Evolutionary conservation across 2,329 filamentous ascomycete genomes (phyloP).

Genomic region (Monosporascus sp.): DNA sequence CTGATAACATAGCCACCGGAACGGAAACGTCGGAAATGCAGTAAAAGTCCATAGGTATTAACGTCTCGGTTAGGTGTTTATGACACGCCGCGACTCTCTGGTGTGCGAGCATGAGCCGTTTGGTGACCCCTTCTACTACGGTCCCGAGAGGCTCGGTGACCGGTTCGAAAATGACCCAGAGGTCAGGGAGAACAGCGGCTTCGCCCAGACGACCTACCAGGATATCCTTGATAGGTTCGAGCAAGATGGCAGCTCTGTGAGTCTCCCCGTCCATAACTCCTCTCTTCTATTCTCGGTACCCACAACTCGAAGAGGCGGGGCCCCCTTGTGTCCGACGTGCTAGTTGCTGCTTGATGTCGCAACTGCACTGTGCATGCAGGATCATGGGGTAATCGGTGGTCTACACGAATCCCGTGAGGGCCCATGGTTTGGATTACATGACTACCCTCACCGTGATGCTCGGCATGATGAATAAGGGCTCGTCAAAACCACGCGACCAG

Average conservation of each 20-base stretch:
- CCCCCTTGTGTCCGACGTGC: no score
- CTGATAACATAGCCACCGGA: slow-evolving; percentile 1
- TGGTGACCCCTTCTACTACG: slow-evolving; percentile 94
- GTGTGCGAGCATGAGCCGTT: slow-evolving; percentile 92
- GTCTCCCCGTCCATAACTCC: slow-evolving; percentile 15
- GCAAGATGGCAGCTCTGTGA: slow-evolving; percentile 68
- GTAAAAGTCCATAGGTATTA: not conserved
- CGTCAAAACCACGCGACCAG: no score
- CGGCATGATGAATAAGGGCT: no score
- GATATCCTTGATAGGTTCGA: slow-evolving; percentile 75
- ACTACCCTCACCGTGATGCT: not conserved
- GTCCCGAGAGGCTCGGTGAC: slow-evolving; percentile 77
- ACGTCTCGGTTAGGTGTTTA: slow-evolving; percentile 67
- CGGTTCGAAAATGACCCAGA: slow-evolving; percentile 68
- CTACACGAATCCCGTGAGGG: not conserved
- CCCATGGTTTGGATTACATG: no score
- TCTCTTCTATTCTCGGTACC: slow-evolving; percentile 8
- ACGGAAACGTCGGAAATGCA: not conserved
- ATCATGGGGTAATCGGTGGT: not conserved
- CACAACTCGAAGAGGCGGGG: not conserved
- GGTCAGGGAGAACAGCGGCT: slow-evolving; percentile 56
- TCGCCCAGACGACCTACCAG: slow-evolving; percentile 64
- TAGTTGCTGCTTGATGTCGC: not conserved
- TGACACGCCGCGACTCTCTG: slow-evolving; percentile 81
- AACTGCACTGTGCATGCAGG: not conserved